These are phyloP conservation scores for Aurantiochytrium sp. DNA, from an alignment of 108 stramenopile genomes.

Conservation along the genomic window DNA sequence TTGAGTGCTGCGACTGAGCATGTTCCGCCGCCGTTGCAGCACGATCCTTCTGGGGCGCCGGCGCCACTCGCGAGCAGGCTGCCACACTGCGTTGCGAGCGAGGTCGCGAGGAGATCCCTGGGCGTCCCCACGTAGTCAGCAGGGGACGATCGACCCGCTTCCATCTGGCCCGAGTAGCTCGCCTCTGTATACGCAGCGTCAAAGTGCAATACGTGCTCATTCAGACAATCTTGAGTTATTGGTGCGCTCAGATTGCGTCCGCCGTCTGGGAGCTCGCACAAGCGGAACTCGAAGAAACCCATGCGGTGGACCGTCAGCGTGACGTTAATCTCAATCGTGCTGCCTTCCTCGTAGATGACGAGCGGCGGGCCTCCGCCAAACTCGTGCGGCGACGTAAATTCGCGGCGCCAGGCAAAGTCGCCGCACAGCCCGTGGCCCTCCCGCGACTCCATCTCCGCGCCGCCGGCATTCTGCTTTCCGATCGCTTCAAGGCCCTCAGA, in stretches of 20 bases:
- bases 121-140: background rate
- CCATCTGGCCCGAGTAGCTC: background rate
- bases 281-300: background rate
- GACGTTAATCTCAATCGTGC: background rate
- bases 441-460: background rate
- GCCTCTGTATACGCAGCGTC: background rate
- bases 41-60: background rate
- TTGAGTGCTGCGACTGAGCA: background rate
- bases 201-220: background rate
- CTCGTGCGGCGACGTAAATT: background rate
- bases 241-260: background rate
- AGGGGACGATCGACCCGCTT: background rate
- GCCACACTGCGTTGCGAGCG: background rate
- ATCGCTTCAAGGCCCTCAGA: background rate
- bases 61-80: background rate
- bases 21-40: background rate
- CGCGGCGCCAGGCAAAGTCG: background rate
- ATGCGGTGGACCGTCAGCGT: background rate
- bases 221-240: background rate
- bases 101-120: too few relatives aligned
- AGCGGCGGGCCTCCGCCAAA: background rate
- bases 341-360: background rate
- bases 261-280: background rate
- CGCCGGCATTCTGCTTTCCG: background rate
- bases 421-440: conserved; percentile 15